Evolutionary conservation across 108 stramenopile species (phyloP).

Genomic region (Epithemia pelagica): DNA sequence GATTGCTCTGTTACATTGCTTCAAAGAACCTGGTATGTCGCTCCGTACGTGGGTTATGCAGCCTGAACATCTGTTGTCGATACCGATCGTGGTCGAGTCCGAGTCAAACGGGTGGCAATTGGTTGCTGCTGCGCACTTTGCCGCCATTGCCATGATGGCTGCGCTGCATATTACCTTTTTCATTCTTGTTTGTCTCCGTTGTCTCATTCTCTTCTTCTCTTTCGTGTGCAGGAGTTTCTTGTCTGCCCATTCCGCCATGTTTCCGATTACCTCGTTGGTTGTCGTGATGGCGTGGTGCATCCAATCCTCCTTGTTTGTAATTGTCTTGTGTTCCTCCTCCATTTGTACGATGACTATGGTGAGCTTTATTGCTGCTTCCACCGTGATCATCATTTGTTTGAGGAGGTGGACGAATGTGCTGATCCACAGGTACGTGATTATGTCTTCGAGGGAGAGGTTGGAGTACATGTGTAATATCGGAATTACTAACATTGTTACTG

Average conservation of each 20-base stretch:
- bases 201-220: not conserved
- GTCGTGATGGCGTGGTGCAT: too few species aligned
- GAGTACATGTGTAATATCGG: too few species aligned
- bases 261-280: not conserved
- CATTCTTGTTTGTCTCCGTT: not conserved
- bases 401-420: too few species aligned
- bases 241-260: not conserved
- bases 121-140: not conserved
- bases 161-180: not conserved
- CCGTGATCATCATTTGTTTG: too few species aligned
- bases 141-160: not conserved
- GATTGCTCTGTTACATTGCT: not conserved
- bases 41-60: conserved; percentile 9
- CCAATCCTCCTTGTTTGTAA: too few species aligned
- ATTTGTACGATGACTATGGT: too few species aligned
- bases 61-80: conserved; percentile 18
- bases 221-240: not conserved
- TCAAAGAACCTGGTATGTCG: conserved; percentile 7
- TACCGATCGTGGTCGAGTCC: conserved; percentile 7
- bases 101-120: conserved; percentile 14
- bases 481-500: too few species aligned
- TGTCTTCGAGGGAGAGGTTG: too few species aligned
- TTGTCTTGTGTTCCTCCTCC: too few species aligned
- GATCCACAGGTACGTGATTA: too few species aligned
- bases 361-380: too few species aligned